Evolutionary conservation across 2,329 filamentous ascomycete species (phyloP).

Genomic region (Pseudocercospora eumusae): DNA sequence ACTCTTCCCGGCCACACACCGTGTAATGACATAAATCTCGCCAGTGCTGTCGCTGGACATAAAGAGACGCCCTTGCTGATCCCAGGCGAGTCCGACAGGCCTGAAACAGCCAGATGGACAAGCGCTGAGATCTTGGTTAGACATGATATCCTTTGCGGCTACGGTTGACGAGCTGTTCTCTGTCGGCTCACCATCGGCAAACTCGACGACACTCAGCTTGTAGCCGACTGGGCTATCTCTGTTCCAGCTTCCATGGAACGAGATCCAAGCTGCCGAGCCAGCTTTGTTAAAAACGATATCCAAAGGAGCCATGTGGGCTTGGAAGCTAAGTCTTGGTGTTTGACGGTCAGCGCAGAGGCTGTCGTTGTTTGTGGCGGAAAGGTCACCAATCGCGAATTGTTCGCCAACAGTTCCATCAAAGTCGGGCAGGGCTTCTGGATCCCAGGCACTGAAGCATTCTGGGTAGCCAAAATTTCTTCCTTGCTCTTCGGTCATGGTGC

Average conservation of each 20-base stretch:
- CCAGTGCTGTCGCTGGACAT: conserved; percentile 65
- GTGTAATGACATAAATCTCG: conserved; percentile 60
- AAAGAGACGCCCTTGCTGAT: conserved; percentile 58
- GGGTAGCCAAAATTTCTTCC: conserved; percentile 70
- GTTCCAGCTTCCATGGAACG: conserved; percentile 72
- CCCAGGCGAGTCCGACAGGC: conserved; percentile 60
- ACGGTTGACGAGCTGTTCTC: conserved; percentile 50
- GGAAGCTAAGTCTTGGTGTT: conserved; percentile 59
- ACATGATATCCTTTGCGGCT: conserved; percentile 51
- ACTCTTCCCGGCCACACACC: not conserved
- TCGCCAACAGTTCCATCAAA: conserved; percentile 49
- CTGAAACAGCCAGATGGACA: conserved; percentile 64
- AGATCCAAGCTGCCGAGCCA: conserved; percentile 61
- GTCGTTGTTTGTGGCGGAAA: conserved; percentile 49
- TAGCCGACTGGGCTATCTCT: conserved; percentile 53
- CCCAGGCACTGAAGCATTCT: conserved; percentile 67
- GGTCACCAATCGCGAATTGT: conserved; percentile 52
- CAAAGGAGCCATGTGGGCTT: conserved; percentile 69
- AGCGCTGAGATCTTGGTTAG: conserved; percentile 54
- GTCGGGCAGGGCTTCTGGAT: conserved; percentile 53
- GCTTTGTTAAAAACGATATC: conserved; percentile 68
- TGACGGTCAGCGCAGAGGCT: conserved; percentile 45
- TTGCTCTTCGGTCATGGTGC: conserved; percentile 46
- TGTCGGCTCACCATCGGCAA: conserved; percentile 50
- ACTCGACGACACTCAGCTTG: conserved; percentile 52